A percentile compares a stretch with the other conserved stretches of the same genome.
Evolutionary conservation across 768 basidiomycete genomes (phyloP).

Genomic region (Termitomyces sp.): DNA sequence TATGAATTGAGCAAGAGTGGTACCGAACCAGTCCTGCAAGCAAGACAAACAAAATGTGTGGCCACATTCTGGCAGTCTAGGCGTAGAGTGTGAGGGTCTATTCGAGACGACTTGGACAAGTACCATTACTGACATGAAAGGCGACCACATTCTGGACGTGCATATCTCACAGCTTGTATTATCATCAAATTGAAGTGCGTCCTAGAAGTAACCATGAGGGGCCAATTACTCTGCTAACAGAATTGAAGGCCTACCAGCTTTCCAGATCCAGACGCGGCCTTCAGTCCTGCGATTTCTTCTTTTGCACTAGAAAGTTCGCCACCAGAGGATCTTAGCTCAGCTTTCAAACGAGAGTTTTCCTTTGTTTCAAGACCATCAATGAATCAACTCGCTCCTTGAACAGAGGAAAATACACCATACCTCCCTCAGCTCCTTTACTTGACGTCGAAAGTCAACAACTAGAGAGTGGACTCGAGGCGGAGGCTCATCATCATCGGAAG

Average conservation of each 20-base stretch:
- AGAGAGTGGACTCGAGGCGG: constrained; percentile 9
- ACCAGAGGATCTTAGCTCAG: constrained; percentile 21
- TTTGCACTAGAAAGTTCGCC: constrained; percentile 15
- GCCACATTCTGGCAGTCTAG: constrained; percentile 60
- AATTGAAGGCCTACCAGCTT: constrained; percentile 25
- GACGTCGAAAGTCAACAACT: constrained; percentile 29
- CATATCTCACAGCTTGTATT: constrained; percentile 61
- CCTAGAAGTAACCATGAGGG: constrained; percentile 22
- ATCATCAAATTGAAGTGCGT: constrained; percentile 47
- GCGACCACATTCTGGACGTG: constrained; percentile 56
- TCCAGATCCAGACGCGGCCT: constrained; percentile 16
- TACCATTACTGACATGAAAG: constrained; percentile 47
- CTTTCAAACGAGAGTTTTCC: constrained; percentile 28
- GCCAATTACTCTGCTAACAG: constrained; percentile 4
- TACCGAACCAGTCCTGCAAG: constrained; percentile 49
- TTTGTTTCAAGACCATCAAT: constrained; percentile 9
- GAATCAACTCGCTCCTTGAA: neutral
- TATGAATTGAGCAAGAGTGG: constrained; percentile 45
- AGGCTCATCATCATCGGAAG: constrained; percentile 45
- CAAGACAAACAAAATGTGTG: constrained; percentile 66
- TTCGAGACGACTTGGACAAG: neutral
- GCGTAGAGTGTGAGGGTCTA: neutral
- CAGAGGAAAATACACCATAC: constrained; percentile 22
- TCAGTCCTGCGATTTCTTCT: constrained; percentile 24
- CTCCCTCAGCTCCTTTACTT: constrained; percentile 38